A percentile compares a stretch with the other conserved stretches of the same genome.
Evolutionary conservation across 2,329 filamentous ascomycete species (phyloP).

Genomic region (Endocalyx cinctus): DNA sequence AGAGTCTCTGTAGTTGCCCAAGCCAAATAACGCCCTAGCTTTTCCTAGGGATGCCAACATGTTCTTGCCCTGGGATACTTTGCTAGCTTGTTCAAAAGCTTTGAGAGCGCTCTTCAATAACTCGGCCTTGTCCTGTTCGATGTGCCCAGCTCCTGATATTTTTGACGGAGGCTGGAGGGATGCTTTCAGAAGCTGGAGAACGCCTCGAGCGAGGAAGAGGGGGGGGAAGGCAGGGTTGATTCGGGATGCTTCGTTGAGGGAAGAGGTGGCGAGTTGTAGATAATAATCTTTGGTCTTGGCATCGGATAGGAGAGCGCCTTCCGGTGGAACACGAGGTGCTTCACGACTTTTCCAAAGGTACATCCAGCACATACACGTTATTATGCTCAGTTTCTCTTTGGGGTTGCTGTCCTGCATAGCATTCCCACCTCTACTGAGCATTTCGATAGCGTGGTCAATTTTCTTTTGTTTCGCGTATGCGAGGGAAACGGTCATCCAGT

Average conservation of each 20-base stretch:
- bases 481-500: slow-evolving; percentile 97
- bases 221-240: slow-evolving; percentile 91
- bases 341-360: slow-evolving; percentile 85
- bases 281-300: slow-evolving; percentile 91
- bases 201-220: slow-evolving; percentile 84
- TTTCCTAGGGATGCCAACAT: slow-evolving; percentile 90
- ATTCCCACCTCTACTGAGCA: slow-evolving; percentile 67
- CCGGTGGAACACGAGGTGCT: slow-evolving; percentile 59
- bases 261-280: slow-evolving; percentile 82
- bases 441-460: slow-evolving; percentile 76
- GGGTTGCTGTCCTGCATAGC: slow-evolving; percentile 66
- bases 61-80: slow-evolving; percentile 79
- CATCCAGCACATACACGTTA: slow-evolving; percentile 85
- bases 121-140: slow-evolving; percentile 72
- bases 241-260: slow-evolving; percentile 90
- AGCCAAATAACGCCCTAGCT: slow-evolving; percentile 78
- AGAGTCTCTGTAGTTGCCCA: slow-evolving; percentile 81
- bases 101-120: slow-evolving; percentile 81
- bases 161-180: slow-evolving; percentile 77
- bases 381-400: slow-evolving; percentile 79
- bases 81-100: slow-evolving; percentile 89
- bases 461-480: slow-evolving; percentile 96
- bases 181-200: slow-evolving; percentile 80
- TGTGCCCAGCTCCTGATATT: slow-evolving; percentile 52
- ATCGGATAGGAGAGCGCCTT: slow-evolving; percentile 62